These are phyloP conservation scores for Debaryomyces nepalensis DNA, from an alignment of 1,139 yeast genomes.

Conservation along the genomic window DNA sequence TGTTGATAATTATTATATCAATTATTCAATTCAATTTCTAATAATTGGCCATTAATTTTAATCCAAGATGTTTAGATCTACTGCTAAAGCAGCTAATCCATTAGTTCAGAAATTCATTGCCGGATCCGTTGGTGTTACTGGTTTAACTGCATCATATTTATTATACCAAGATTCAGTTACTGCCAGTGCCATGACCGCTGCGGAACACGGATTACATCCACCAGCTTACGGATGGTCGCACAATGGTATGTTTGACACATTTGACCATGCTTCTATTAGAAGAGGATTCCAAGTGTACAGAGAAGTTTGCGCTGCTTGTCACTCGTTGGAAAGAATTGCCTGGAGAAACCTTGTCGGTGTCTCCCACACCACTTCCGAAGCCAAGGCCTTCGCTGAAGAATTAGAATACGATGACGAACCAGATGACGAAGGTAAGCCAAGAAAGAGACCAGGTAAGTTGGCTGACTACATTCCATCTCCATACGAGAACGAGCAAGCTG, in stretches of 20 bases:
- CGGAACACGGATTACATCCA: slow-evolving; percentile 98
- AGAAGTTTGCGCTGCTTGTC: slow-evolving; percentile 99
- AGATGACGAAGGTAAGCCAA: slow-evolving; percentile 98
- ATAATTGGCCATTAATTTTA: slow-evolving; percentile 12
- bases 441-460: slow-evolving; percentile 97
- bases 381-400: slow-evolving; percentile 92
- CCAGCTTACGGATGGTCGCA: slow-evolving; percentile 95
- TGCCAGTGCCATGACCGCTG: slow-evolving; percentile 97
- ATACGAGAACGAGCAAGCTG: slow-evolving; percentile 97
- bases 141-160: slow-evolving; percentile 73
- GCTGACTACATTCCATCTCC: slow-evolving; percentile 96
- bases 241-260: slow-evolving; percentile 87
- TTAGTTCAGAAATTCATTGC: slow-evolving; percentile 59
- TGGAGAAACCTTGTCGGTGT: slow-evolving; percentile 99
- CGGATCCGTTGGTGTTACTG: slow-evolving; percentile 70
- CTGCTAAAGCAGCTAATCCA: slow-evolving; percentile 36
- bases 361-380: slow-evolving; percentile 90
- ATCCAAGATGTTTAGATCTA: slow-evolving; percentile 31
- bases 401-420: slow-evolving; percentile 99
- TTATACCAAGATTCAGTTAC: slow-evolving; percentile 79
- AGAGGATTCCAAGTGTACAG: slow-evolving; percentile 99
- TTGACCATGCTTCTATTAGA: slow-evolving; percentile 96
- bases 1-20: slow-evolving; percentile 8
- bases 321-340: slow-evolving; percentile 93
- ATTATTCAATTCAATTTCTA: slow-evolving; percentile 10